phyloP scores from a whole-genome alignment of 2,329 filamentous ascomycete species.

The Curvularia sp. region DNA sequence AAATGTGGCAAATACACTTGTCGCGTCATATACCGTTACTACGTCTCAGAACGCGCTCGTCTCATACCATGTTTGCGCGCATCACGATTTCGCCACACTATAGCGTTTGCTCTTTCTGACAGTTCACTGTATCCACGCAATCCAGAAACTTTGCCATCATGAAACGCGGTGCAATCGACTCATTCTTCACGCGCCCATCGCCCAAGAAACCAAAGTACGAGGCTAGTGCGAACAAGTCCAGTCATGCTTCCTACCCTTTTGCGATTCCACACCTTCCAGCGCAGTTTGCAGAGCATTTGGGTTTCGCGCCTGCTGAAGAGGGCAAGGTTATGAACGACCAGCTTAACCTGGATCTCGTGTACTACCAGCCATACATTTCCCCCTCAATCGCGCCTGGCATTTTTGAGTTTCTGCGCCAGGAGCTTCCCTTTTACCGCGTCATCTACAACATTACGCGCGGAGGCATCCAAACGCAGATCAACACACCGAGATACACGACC shows the following conservation, averaged over 20 bases:
- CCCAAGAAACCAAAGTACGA: slow-evolving; percentile 53
- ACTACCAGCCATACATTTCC: slow-evolving; percentile 77
- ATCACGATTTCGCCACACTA: neutral
- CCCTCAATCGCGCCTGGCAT: slow-evolving; percentile 63
- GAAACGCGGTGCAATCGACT: slow-evolving; percentile 70
- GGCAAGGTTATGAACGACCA: slow-evolving; percentile 69
- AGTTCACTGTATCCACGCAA: neutral
- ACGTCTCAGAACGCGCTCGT: neutral
- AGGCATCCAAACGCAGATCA: slow-evolving; percentile 67
- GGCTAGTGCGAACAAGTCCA: slow-evolving; percentile 40
- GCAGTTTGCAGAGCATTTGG: slow-evolving; percentile 53
- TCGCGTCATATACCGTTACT: neutral
- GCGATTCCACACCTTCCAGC: slow-evolving; percentile 59
- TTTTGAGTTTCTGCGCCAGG: slow-evolving; percentile 74
- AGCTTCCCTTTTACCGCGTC: slow-evolving; percentile 78
- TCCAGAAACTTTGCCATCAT: slow-evolving; percentile 7
- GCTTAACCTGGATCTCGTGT: slow-evolving; percentile 74
- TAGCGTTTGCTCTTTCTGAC: neutral
- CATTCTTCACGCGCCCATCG: slow-evolving; percentile 67
- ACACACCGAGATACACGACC: slow-evolving; percentile 67
- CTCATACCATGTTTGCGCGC: neutral
- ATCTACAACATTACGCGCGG: slow-evolving; percentile 75
- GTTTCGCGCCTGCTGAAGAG: slow-evolving; percentile 59
- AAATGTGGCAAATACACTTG: neutral
- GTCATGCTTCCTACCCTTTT: slow-evolving; percentile 62